Conservation (phyloP, 805 yeast species). For the Candida argentea region DNA sequence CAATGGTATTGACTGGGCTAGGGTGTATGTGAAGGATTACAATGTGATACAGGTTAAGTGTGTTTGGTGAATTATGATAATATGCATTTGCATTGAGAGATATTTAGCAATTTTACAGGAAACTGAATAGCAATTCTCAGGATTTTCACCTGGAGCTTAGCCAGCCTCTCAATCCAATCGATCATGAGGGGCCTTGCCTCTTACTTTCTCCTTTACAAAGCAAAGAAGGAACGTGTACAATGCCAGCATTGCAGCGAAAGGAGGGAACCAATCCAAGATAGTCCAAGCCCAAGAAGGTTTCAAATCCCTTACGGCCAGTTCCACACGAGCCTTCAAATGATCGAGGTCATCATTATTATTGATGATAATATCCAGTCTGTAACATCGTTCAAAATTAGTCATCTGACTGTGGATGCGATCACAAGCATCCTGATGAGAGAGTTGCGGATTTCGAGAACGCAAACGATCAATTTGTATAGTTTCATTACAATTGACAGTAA, state of each 20-base stretch:
- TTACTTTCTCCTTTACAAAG: conserved; percentile 3
- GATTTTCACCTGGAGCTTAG: too few relatives aligned
- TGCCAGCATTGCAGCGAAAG: conserved; percentile 8
- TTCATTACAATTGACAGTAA: conserved; percentile 57
- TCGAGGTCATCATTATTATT: conserved; percentile 40
- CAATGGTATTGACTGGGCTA: background rate
- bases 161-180: background rate
- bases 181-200: conserved; percentile 2
- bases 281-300: conserved; percentile 20
- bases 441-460: conserved; percentile 52
- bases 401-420: conserved; percentile 73
- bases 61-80: too few relatives aligned
- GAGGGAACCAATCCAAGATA: conserved; percentile 6
- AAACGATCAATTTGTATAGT: conserved; percentile 57
- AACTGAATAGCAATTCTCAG: too few relatives aligned
- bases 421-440: conserved; percentile 55
- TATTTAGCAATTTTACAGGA: too few relatives aligned
- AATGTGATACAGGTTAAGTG: conserved; percentile 1
- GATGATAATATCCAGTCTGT: conserved; percentile 55
- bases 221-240: conserved; percentile 4
- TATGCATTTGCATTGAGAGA: too few relatives aligned
- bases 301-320: conserved; percentile 13
- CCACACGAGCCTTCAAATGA: conserved; percentile 14
- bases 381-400: conserved; percentile 46
- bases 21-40: background rate